Evolutionary conservation across 306 rosid genomes (phyloP).

Genomic region (Cicer yamashitae): DNA sequence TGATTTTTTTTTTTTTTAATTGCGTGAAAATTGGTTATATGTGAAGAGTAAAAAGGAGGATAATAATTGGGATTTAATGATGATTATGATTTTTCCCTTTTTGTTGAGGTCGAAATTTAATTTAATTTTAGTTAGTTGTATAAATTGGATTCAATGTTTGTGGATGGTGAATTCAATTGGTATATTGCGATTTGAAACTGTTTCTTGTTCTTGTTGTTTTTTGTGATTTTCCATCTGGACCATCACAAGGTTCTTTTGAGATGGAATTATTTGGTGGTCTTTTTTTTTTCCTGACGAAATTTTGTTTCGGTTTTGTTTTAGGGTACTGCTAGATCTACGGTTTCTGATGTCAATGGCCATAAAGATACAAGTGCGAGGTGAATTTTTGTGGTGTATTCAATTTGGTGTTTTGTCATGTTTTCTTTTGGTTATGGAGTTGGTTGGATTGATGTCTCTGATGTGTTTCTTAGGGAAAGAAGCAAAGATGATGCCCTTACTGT

Average conservation of each 20-base stretch:
- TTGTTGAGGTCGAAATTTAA: neutral
- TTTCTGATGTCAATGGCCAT: conserved; percentile 62
- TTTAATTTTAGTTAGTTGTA: neutral
- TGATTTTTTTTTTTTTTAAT: conserved; percentile 13
- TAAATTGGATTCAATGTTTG: neutral
- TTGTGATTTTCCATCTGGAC: conserved; percentile 1
- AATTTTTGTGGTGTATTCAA: conserved; percentile 5
- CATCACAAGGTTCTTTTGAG: neutral
- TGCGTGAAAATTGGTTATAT: neutral
- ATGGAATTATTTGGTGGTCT: neutral
- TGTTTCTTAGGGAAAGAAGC: conserved; percentile 62
- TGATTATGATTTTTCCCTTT: conserved; percentile 23
- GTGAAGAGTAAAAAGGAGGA: neutral
- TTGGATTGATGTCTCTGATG: conserved; percentile 31
- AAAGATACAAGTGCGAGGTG: conserved; percentile 69
- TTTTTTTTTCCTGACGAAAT: neutral
- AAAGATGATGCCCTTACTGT: conserved; percentile 55
- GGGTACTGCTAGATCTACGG: conserved; percentile 60
- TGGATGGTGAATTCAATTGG: neutral
- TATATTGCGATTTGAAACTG: conserved; percentile 6
- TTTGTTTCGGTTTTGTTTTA: conserved; percentile 34
- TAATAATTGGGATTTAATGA: neutral
- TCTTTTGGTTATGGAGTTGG: conserved; percentile 24
- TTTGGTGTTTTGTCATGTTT: neutral
- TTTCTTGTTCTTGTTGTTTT: neutral